Evolutionary conservation across 2,329 filamentous ascomycete genomes (phyloP).

Genomic region (Zymoseptoria crescenta): DNA sequence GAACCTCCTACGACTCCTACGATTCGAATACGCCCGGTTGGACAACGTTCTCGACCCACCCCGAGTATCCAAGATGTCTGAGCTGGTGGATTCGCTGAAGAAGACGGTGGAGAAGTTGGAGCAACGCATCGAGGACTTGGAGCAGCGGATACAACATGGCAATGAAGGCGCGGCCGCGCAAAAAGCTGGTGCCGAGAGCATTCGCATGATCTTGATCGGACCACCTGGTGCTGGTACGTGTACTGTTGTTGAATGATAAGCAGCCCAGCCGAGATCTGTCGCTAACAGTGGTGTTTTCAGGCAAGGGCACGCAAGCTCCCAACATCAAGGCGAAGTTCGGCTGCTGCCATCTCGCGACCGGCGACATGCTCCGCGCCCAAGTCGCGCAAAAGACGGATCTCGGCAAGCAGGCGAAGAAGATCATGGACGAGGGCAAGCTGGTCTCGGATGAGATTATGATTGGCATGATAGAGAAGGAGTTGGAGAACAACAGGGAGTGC

Average conservation of each 20-base stretch:
- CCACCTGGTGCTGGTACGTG: constrained; percentile 89
- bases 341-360: constrained; percentile 94
- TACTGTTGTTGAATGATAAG: neutral
- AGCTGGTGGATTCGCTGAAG: constrained; percentile 50
- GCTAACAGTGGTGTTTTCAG: constrained; percentile 41
- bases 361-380: constrained; percentile 97
- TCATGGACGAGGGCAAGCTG: constrained; percentile 96
- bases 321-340: constrained; percentile 97
- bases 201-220: constrained; percentile 97
- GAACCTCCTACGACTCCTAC: neutral
- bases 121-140: constrained; percentile 75
- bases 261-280: constrained; percentile 1
- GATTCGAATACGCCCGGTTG: neutral
- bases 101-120: constrained; percentile 77
- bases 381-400: constrained; percentile 95
- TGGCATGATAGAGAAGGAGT: constrained; percentile 98
- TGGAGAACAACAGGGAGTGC: constrained; percentile 90
- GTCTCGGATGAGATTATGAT: constrained; percentile 99
- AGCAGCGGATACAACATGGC: constrained; percentile 54
- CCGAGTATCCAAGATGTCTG: constrained; percentile 13
- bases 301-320: constrained; percentile 97
- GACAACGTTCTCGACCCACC: constrained; percentile 1
- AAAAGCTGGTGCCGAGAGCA: constrained; percentile 48
- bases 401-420: constrained; percentile 97
- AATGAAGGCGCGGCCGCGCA: constrained; percentile 29